Base-by-base conservation (phyloP, 2,329 filamentous ascomycete genomes). In the Sporothrix pallida region DNA sequence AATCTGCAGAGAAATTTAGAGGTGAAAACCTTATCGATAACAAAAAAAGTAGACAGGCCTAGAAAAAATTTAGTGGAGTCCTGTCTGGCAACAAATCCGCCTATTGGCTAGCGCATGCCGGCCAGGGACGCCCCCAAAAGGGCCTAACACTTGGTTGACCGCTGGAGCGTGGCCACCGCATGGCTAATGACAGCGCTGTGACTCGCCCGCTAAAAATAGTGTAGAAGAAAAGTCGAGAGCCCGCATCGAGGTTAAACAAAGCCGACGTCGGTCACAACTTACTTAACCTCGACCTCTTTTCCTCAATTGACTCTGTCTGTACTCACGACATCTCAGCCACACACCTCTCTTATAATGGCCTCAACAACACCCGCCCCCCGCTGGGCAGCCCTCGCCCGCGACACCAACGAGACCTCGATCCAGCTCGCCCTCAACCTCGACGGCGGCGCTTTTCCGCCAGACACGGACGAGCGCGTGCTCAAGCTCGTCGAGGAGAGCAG, bases 391-490 rank as follows among this genome's bases (percentile, higher is more conserved):
- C 85, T 98, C 78, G 90, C 92, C 77, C 94, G 96, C 81, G 92
- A 95, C 83, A 99, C 96, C 80, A 98, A 98, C 85, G 96, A 99
- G 86, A 99, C 96, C 81, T 97, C 97, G 82, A 97, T 99, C 83
- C 91, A 96, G 81, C 87, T 98, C 76, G 93, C 93, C 54, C 87
- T 99, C 78, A 97, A 96, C 84, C 89, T 99, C 75, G 96, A 99
- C 83, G 96, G 96, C 81, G 87, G 86, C 58, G 92, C 20, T 8
- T 72, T 93, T 81, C 90, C 92, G 37, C 86, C 88, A 15, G 87
- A 91, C 54, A 89, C 88, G 72, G 88, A 92, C 80, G 79, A 85
- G 71, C 86, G 83, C 76, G 85, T 90, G 75, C 71, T 50, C 17
- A 83, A 86, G 75, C 83, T 86, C 17, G 81, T 84, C 74, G 84